Base-by-base conservation (phyloP, 495 filamentous ascomycete species). In the Daldinia childiae region DNA sequence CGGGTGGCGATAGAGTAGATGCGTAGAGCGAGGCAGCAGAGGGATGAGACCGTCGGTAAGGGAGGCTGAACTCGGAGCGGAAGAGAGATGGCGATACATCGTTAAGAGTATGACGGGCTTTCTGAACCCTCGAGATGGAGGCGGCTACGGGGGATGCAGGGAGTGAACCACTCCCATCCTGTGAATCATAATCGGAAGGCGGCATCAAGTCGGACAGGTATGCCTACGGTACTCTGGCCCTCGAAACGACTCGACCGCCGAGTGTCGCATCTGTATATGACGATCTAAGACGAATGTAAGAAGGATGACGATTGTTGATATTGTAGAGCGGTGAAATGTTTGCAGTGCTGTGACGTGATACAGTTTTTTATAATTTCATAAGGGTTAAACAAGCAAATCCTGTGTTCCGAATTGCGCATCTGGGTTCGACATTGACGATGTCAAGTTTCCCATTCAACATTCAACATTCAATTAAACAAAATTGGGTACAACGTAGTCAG, bases 1-100 rank as follows among this genome's bases (percentile, higher is more conserved):
- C 82, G 3, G 83, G 80, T 27, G 86, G 84, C 27, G 86, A 83
- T 64, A 87, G 78, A 54, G 85, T 87, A 1, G 85, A 81, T 77
- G 88, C 80, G 79, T 89, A 85, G 76, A 90, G 79, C 70, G 86
- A 82, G 72, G 88, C 80, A 75, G 90, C 76, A 71, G 88, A 88
- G 6, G 88, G 83, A 63, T 82, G 87, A 30, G 85, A 82, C 36
- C 79, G 79, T 43, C 86, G 76, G 55, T 86, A 84, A 54, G 82
- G 82, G 43, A 88, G 79, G 39, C 82, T 83, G 19, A 84, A 51
- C 34, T 80, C 81, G 74, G 83, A 80, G 34, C 79, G 77, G 56
- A 79, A 76, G 45, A 82, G 76, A 8, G 76, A 68, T 39, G 77
- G 58, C 43, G 78, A 66, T 66, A 68, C 56, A 58, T 79, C 54